Evolutionary conservation across 2,329 filamentous ascomycete species (phyloP).

Genomic region (Elsinoe perseae): DNA sequence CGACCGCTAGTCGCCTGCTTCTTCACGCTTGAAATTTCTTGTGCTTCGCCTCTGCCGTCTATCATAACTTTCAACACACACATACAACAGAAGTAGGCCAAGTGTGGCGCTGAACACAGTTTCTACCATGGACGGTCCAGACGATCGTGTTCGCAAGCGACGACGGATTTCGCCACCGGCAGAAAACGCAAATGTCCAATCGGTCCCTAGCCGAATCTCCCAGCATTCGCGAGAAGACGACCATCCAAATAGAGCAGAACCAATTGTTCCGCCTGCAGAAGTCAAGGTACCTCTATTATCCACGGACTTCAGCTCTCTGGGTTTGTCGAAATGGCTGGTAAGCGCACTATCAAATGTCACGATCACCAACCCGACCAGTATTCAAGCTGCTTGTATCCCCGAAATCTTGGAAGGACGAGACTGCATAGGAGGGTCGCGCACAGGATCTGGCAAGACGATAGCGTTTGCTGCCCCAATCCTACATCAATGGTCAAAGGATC

Average conservation of each 20-base stretch:
- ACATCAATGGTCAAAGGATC: constrained; percentile 88
- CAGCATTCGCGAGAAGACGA: background rate
- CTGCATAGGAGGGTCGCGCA: constrained; percentile 89
- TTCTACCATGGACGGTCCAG: background rate
- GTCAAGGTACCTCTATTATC: constrained; percentile 48
- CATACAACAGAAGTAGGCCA: too few relatives aligned
- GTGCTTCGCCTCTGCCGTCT: too few relatives aligned
- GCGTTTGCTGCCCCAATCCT: constrained; percentile 92
- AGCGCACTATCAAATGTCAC: constrained; percentile 68
- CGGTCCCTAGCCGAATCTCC: background rate
- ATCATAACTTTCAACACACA: too few relatives aligned
- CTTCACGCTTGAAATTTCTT: too few relatives aligned
- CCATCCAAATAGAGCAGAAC: background rate
- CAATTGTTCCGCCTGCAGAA: constrained; percentile 6
- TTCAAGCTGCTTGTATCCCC: constrained; percentile 88
- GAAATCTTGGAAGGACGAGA: constrained; percentile 85
- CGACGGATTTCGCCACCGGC: background rate
- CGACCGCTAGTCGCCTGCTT: too few relatives aligned
- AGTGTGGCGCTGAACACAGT: too few relatives aligned
- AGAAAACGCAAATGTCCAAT: background rate
- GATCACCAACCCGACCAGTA: constrained; percentile 81
- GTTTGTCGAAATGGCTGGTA: constrained; percentile 69
- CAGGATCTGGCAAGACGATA: constrained; percentile 94
- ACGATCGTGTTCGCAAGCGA: background rate
- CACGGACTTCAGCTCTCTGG: constrained; percentile 56